Evolutionary conservation across 1,284 basidiomycete species (phyloP), one percentile per base, ranked within the genome.

Genomic region (Lignosus rhinocerotis): DNA sequence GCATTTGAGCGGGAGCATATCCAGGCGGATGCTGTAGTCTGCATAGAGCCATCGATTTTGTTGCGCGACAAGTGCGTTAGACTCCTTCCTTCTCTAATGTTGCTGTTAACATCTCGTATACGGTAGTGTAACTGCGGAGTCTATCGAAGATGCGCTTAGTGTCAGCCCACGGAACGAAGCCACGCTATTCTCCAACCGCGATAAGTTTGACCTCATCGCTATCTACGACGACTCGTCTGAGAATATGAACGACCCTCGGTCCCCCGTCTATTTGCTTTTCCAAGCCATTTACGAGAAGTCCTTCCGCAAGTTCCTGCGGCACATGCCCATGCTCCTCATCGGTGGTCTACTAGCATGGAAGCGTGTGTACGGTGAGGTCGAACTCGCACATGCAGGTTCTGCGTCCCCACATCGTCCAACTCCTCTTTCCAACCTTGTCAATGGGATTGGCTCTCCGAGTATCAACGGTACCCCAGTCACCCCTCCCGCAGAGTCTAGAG

Each of bases 321-420:
- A 91, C 44, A 83, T 86, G 63, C 96, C 96, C 0, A 86, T 94
- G 69, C 74, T 98, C 60, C 82, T 99, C 17, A 79, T 90, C 8
- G 96, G 96, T 1, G 96, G 96, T 1, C 79, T 94, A 54, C 83
- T 90, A 45, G 90, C 87, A 0, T 99, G 96, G 95, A 82, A 81
- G 65, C 78, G 78, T 55, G 85, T 90, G 53, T 77, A 92, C 53
- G 82, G 85, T 0, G 80, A 80, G 3, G 70, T 74, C 5, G 82
- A 82, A 54, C 69, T 85, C 41, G 66, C 73, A 32, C 70, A 72
- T 55, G 74, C 75, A 53, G 63, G 58, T 65, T 69, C 66, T 8
- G 59, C 54, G 19, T 53, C 55, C 30, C 50, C 49, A 41, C 50
- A 43, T 51, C 38, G 62, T 33, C 48, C 59, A 30, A 48, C 43